Percentiles rank a stretch among this genome's conserved stretches.
phyloP scores from a whole-genome alignment of 2,329 filamentous ascomycete genomes.

The Pezicula carpinea region DNA sequence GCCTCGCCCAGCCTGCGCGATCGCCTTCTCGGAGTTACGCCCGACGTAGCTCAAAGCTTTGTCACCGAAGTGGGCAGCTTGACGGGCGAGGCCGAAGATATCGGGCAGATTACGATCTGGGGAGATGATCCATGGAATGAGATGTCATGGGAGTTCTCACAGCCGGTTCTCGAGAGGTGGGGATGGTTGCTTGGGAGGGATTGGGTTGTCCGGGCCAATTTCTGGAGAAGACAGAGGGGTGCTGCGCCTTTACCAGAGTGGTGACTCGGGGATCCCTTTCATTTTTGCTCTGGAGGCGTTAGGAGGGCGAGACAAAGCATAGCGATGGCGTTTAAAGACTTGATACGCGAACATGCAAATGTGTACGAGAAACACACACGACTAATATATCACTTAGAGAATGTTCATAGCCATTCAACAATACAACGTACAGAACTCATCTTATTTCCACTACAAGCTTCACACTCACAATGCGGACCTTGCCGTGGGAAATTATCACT shows the following conservation, averaged over 20 bases:
- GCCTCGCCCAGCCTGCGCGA: conserved; percentile 36
- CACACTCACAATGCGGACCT: too few species aligned
- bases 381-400: too few species aligned
- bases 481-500: too few species aligned
- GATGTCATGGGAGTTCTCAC: conserved; percentile 38
- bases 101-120: conserved; percentile 37
- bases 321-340: not conserved
- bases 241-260: conserved; percentile 31
- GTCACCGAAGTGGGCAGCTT: conserved; percentile 33
- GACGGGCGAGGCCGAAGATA: conserved; percentile 31
- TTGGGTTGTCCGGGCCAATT: conserved; percentile 36
- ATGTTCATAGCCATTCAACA: not conserved
- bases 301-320: not conserved
- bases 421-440: not conserved
- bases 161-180: conserved; percentile 33
- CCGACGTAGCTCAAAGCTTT: conserved; percentile 33
- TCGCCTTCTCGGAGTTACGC: conserved; percentile 29
- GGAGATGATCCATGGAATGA: conserved; percentile 37
- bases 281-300: not conserved
- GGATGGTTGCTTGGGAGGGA: conserved; percentile 33
- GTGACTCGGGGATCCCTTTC: conserved; percentile 7
- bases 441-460: too few species aligned
- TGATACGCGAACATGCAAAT: too few species aligned
- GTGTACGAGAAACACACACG: too few species aligned
- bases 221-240: conserved; percentile 36